These are phyloP conservation scores for Calonectria pseudoreteaudii DNA, from an alignment of 2,329 filamentous ascomycete genomes.

Conservation along the genomic window DNA sequence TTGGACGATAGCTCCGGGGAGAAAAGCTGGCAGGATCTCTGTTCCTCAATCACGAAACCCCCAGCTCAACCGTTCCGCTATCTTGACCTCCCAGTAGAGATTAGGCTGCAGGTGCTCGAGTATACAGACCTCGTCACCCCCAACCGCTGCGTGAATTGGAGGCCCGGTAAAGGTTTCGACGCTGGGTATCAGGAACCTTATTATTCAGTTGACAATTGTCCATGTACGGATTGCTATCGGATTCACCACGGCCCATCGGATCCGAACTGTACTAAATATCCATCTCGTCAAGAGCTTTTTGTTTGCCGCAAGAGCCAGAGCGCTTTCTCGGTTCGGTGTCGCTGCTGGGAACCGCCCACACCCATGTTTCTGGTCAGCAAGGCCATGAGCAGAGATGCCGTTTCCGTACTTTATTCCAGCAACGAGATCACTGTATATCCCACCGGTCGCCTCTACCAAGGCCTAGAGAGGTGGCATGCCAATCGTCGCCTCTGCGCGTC, in stretches of 20 bases:
- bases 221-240: neutral
- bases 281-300: no score
- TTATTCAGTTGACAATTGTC: neutral
- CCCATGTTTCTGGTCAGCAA: neutral
- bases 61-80: neutral
- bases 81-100: constrained; percentile 76
- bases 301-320: neutral
- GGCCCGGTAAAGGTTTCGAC: neutral
- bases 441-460: no score
- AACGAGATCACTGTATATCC: neutral
- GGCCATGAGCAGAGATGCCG: neutral
- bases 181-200: neutral
- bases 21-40: neutral
- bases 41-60: constrained; percentile 78
- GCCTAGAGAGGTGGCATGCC: neutral
- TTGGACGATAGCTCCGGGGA: neutral
- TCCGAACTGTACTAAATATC: neutral
- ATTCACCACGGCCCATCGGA: neutral
- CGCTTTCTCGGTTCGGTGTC: neutral
- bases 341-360: neutral
- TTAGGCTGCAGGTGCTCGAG: constrained; percentile 89
- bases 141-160: neutral
- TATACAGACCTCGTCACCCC: constrained; percentile 59
- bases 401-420: neutral
- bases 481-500: neutral